Evolutionary conservation across 202 grass and related monocot genomes (phyloP), one percentile per base, ranked within the genome.

Genomic region (Cymbopogon flexuosus): DNA sequence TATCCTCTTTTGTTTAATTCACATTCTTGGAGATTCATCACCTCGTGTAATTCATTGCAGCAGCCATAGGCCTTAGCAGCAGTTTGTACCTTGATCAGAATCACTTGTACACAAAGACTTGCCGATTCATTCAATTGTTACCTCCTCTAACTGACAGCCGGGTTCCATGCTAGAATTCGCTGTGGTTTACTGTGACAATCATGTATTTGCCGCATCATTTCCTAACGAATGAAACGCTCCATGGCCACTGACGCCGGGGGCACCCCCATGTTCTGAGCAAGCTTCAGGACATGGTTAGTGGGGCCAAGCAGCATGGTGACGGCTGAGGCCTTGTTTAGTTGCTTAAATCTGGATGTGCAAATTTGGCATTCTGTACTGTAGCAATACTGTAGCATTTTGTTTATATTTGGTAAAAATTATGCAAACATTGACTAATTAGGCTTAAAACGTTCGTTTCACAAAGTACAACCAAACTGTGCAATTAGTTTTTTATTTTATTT

Each of bases 41-140:
- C 54, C 37, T 76, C 85, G 58, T 97, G 93, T 91, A 89, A 76
- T 91, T 81, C 79, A 84, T 89, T 81, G 79, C 81, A 89, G 88
- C 79, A 46, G 91, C 19, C 54, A 10, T 58, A 58, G 91, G 89
- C 77, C 46, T 61, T 96, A 93, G 89, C 80, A 78, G 68, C 24
- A 49, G 16, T 90, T 87, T 88, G 82, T 86, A 88, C 35, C 45
- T 46, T 68, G 42, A 52, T 73, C 52, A 72, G 85, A 79, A 18
- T 85, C 70, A 45, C 74, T 69, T 89, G 88, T 86, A 90, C 91
- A 93, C 69, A 83, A 45, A 47, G 46, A 49, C 46, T 18, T 79
- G 81, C 84, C 77, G 81, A 93, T 97, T 91, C 86, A 89, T 97
- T 97, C 80, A 72, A 93, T 91, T 84, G 43, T 83, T 84, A 79